Evolutionary conservation across 1,139 yeast genomes (phyloP).

Genomic region (Waltiozyma sp.): DNA sequence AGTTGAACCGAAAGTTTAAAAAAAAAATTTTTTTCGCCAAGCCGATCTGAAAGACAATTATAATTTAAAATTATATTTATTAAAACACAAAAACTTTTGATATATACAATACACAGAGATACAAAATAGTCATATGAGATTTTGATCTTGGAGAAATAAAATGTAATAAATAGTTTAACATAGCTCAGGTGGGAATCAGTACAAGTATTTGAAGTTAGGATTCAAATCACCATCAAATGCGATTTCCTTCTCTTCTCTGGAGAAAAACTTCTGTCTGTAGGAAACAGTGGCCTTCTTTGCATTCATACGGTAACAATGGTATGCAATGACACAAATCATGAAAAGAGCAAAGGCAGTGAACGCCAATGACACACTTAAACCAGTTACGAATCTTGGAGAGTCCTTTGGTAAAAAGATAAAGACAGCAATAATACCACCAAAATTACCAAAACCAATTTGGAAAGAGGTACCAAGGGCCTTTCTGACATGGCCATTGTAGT

Average conservation of each 20-base stretch:
- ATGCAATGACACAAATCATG: constrained; percentile 33
- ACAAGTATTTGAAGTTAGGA: constrained; percentile 45
- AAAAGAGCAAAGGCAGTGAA: constrained; percentile 41
- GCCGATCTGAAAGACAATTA: too few species aligned
- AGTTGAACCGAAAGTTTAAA: too few species aligned
- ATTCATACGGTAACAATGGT: constrained; percentile 30
- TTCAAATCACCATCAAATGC: constrained; percentile 51
- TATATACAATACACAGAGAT: too few species aligned
- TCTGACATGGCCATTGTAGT: constrained; percentile 55
- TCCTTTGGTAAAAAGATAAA: constrained; percentile 28
- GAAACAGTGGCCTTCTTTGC: constrained; percentile 27
- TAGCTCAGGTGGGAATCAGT: too few species aligned
- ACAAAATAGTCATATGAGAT: too few species aligned
- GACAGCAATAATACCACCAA: constrained; percentile 71
- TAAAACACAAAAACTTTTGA: too few species aligned
- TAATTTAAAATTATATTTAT: too few species aligned
- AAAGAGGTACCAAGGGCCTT: constrained; percentile 66
- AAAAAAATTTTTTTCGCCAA: too few species aligned
- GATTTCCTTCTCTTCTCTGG: constrained; percentile 32
- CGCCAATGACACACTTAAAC: constrained; percentile 38
- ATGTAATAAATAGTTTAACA: background rate
- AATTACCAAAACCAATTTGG: constrained; percentile 74
- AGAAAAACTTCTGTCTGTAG: constrained; percentile 32
- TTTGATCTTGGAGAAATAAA: background rate
- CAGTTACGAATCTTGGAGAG: constrained; percentile 25